Evolutionary conservation across 108 stramenopile species (phyloP), one percentile per base, ranked within the genome.

Genomic region (Cyclotella distinguenda): DNA sequence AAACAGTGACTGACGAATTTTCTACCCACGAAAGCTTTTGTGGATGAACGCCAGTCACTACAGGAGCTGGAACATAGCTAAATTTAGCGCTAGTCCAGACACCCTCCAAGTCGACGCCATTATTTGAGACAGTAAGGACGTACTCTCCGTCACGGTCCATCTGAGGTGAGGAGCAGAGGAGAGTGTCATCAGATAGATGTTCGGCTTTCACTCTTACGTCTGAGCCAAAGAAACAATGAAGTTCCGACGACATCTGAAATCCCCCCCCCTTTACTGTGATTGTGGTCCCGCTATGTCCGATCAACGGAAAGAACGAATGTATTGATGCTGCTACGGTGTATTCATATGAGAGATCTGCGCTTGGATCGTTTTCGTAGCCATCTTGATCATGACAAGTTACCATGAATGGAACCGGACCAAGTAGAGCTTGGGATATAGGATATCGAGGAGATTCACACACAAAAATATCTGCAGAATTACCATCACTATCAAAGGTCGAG

Each of bases 101-200:
- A 26, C 55, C 55, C 26, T 56, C 55, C 18, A 56, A 56, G 21
- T 56, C 55, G 26, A 56, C 26, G 34, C 55, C 55, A 56, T 56
- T 56, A 36, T 56, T 56, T 16, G 55, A 56, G 7, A 56, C 55
- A 34, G 55, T 19, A 8, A 56, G 5, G 5, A 9, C 15, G 34
- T 56, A 56, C 13, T 56, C 55, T 56, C 55, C 55, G 12, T 38
- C 38, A 19, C 36, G 4, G 3, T 56, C 34, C 16, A 26, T 16
- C 15, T 27, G 6, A 3, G 55, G 55, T 6, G 55, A 32, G 4
- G 13, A 8, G 19, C 32, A 56, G 15, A n/a, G 32, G 26, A 56
- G n/a, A 4, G 26, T 34, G 8, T 56, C 32, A 10, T 36, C 34
- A 36, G 55, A 56, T 36, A 56, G 4, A 36, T 36, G 36, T 7